Evolutionary conservation across 345 rosid genomes (phyloP), one percentile per base, ranked within the genome.

Genomic region (Syzygium oleosum): DNA sequence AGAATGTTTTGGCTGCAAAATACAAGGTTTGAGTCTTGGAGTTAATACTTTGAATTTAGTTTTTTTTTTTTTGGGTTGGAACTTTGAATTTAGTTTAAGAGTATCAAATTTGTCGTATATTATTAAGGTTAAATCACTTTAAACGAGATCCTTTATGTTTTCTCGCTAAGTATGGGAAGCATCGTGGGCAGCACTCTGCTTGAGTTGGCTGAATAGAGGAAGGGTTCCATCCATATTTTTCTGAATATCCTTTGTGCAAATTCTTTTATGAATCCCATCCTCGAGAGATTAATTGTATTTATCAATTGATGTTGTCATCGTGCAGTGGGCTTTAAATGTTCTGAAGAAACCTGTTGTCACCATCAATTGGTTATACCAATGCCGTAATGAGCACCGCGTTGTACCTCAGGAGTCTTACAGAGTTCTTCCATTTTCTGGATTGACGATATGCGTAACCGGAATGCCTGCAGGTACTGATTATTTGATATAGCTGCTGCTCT

Each of bases 361-460:
- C 87, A 85, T 94, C 85, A 92, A 92, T 87, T 98, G 99, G 99
- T 90, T 98, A 89, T 89, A 90, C 89, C 98, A 94, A 86, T 98
- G 99, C 89, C 95, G 97, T 96, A 93, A 51, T 87, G 99, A 98
- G 92, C 99, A 98, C 85, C 99, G 98, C 84, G 93, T 96, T 90
- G 99, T 97, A 89, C 95, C 99, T 86, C 98, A 93, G 88, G 99
- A 96, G 88, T 87, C 94, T n/a, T 94, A 91, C 92, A 94, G 92
- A 92, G 95, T 96, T 93, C 99, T 93, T 91, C 98, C 99, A 46
- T 98, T 98, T 90, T 90, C 92, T 88, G 99, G 99, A 88, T 93
- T 98, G 90, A 92, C 92, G 52, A 95, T 98, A 84, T 94, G 93
- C 87, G 98, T 98, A 87, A 95, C 99, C n/a, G 91, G 93, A 92